These are phyloP conservation scores for Xerocomus amazonicus DNA, from an alignment of 1,284 basidiomycete genomes.

Conservation along the genomic window DNA sequence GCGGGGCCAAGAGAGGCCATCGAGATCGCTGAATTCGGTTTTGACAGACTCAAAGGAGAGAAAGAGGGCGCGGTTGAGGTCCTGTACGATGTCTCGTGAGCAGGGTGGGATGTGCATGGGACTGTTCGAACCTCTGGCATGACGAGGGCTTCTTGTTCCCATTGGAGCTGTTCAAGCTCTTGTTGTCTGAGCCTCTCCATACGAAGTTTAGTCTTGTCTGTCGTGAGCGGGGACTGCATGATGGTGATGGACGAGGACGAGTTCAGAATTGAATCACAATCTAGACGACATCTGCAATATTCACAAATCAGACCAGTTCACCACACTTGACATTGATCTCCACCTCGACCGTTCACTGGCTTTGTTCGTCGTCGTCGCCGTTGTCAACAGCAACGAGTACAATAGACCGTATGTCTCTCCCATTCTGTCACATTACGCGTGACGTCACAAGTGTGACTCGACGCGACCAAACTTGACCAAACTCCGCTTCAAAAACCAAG, in stretches of 20 bases:
- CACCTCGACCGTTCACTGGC: neutral
- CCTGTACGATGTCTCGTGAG: conserved; percentile 29
- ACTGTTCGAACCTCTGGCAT: conserved; percentile 43
- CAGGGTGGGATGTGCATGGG: no score
- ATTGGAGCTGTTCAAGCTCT: conserved; percentile 46
- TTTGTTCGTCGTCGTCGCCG: neutral
- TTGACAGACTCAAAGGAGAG: conserved; percentile 43
- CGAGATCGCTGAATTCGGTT: conserved; percentile 47
- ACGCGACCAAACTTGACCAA: conserved; percentile 31
- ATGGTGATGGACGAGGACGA: neutral
- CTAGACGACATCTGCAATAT: neutral
- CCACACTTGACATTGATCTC: neutral
- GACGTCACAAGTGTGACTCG: conserved; percentile 28
- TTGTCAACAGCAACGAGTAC: conserved; percentile 6
- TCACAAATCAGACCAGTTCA: conserved; percentile 3
- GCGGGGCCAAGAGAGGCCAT: conserved; percentile 44
- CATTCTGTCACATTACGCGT: conserved; percentile 29
- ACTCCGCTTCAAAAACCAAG: conserved; percentile 35
- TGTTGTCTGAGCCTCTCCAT: conserved; percentile 33
- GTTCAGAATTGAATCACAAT: neutral
- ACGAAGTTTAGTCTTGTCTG: conserved; percentile 27
- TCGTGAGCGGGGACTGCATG: conserved; percentile 19
- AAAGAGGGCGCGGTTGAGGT: conserved; percentile 38
- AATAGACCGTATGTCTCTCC: neutral
- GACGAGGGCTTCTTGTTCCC: conserved; percentile 47